Evolutionary conservation across 73 alveolate genomes (phyloP), one percentile per base, ranked within the genome.

Genomic region (Symbiodinium natans): DNA sequence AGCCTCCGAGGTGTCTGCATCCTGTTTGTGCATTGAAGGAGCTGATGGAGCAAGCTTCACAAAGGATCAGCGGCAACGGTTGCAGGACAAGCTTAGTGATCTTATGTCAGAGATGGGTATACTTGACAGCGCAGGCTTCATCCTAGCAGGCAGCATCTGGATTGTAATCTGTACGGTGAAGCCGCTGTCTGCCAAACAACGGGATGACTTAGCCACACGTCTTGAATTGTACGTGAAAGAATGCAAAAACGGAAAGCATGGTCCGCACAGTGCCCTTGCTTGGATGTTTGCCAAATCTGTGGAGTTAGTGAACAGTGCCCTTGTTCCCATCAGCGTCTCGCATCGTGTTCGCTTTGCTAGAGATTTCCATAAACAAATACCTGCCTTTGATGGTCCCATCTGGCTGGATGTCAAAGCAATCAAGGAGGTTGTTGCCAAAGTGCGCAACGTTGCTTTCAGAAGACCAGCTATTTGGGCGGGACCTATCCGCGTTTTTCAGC

Each of bases 131-230:
- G 38, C 41, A 6, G 33, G 6, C 48, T 7, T 23, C 75, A 29
- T 84, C 77, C 46, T 84, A 15, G 31, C 74, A 84, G 77, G 93
- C n/a, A 84, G 93, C 31, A 17, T 84, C 36, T 84, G 93, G 93
- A 42, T 84, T 8, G 93, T 84, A 34, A 25, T 84, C 33, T 6
- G 80, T 9, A 84, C 75, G 11, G 17, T 9, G 33, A 34, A 17
- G 42, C 74, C 74, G 11, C 42, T 84, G 17, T 21, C 74, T 27
- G 75, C 10, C 3, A 33, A 84, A 3, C 41, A 43, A 23, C 48
- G 31, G 29, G 15, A 31, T 11, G 34, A n/a, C n/a, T 46, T 84
- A 2, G 48, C 31, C 48, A 43, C 15, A 3, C 13, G 15, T 33
- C 93, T 84, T 25, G 13, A 41, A 33, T 23, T 4, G 42, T 84